Conservation (phyloP, 306 rosid species). For the Bauhinia variegata region DNA sequence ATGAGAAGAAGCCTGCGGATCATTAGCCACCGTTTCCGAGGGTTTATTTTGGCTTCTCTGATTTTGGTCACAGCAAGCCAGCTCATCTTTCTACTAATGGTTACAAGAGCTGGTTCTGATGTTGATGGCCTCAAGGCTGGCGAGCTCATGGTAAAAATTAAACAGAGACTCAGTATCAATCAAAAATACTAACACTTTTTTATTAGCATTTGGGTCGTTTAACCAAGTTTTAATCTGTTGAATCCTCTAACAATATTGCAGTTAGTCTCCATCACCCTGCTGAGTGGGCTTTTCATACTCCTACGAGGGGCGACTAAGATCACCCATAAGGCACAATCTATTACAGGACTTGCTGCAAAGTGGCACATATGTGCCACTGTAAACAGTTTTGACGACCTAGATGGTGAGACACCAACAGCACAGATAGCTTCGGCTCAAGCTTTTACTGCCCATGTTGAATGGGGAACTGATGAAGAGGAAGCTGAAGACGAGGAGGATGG, state of each 20-base stretch:
- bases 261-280: conserved; percentile 79
- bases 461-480: conserved; percentile 71
- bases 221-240: conserved; percentile 9
- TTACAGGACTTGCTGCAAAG: conserved; percentile 81
- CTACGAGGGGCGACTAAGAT: conserved; percentile 78
- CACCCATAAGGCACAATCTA: conserved; percentile 85
- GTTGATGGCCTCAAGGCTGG: conserved; percentile 76
- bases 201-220: too few relatives aligned
- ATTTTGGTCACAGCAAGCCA: conserved; percentile 82
- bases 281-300: conserved; percentile 79
- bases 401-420: conserved; percentile 56
- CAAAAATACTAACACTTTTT: not conserved
- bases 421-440: conserved; percentile 43
- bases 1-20: conserved; percentile 60
- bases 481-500: conserved; percentile 70
- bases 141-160: conserved; percentile 70
- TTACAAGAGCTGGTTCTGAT: conserved; percentile 52
- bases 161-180: not conserved
- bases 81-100: conserved; percentile 62
- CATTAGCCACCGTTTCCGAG: conserved; percentile 85
- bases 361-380: conserved; percentile 85
- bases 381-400: conserved; percentile 66
- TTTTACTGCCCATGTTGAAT: conserved; percentile 23
- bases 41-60: conserved; percentile 66
- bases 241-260: conserved; percentile 43